phyloP scores from a whole-genome alignment of 345 rosid species.

The Euclidium syriacum region DNA sequence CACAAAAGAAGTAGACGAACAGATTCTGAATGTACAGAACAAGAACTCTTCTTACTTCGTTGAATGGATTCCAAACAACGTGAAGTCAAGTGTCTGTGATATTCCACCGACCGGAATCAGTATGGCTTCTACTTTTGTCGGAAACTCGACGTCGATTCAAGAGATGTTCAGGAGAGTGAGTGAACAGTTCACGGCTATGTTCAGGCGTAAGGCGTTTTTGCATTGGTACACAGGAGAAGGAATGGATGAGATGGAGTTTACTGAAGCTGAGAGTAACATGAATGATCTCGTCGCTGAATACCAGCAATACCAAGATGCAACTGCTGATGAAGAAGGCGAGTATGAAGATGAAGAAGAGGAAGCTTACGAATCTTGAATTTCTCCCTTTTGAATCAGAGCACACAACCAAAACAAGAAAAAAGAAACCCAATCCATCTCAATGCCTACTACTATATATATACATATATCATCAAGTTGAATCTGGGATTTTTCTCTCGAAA shows the following conservation, averaged over 20 bases:
- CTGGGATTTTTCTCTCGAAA: not conserved
- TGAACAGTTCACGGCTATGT: constrained; percentile 98
- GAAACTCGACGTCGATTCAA: constrained; percentile 89
- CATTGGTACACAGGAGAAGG: constrained; percentile 99
- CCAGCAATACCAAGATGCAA: constrained; percentile 95
- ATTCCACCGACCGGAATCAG: constrained; percentile 43
- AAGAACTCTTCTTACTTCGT: constrained; percentile 95
- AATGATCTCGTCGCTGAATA: constrained; percentile 92
- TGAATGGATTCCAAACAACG: constrained; percentile 85
- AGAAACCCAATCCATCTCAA: not conserved
- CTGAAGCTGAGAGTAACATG: constrained; percentile 98
- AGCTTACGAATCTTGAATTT: constrained; percentile 35
- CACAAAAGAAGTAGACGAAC: constrained; percentile 97
- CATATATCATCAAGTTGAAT: constrained; percentile 11
- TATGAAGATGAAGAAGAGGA: constrained; percentile 49
- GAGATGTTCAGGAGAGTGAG: constrained; percentile 99
- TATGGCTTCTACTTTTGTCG: constrained; percentile 46
- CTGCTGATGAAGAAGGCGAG: constrained; percentile 81
- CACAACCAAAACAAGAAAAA: not conserved
- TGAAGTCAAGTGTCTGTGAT: constrained; percentile 47
- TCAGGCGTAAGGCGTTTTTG: constrained; percentile 89
- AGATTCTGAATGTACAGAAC: constrained; percentile 92
- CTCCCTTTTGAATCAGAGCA: not conserved
- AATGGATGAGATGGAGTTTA: constrained; percentile 98
- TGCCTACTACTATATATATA: constrained; percentile 2